These are phyloP conservation scores for Solanum hybrid DNA, from an alignment of 305 asterid species.

Conservation along the genomic window DNA sequence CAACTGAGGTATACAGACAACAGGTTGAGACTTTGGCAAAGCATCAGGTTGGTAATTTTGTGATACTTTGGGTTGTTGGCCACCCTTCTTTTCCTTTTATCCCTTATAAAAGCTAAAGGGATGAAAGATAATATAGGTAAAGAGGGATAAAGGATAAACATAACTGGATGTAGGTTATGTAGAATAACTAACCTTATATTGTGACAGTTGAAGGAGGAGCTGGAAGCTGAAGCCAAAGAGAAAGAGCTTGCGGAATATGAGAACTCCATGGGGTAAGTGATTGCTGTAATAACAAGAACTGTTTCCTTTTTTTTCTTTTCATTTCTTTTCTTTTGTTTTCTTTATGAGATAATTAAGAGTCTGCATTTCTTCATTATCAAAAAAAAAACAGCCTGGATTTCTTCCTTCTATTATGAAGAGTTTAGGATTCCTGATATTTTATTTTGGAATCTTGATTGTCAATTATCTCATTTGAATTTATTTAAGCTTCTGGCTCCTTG, in stretches of 20 bases:
- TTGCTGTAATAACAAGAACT: background rate
- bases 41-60: slow-evolving; percentile 53
- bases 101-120: background rate
- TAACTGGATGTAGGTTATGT: background rate
- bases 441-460: background rate
- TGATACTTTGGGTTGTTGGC: background rate
- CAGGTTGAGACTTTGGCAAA: slow-evolving; percentile 89
- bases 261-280: slow-evolving; percentile 46
- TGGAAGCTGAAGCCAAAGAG: slow-evolving; percentile 84
- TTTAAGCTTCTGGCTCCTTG: background rate
- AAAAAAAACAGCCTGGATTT: background rate
- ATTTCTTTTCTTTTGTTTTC: background rate
- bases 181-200: background rate
- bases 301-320: background rate
- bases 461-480: background rate
- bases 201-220: slow-evolving; percentile 74
- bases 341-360: background rate
- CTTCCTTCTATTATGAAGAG: background rate
- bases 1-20: slow-evolving; percentile 89
- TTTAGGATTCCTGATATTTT: background rate
- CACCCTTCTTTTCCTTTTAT: background rate
- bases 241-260: slow-evolving; percentile 76
- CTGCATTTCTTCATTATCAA: background rate
- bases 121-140: background rate
- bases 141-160: background rate